Conservation (phyloP, 495 filamentous ascomycete genomes). For the Xylaria acuta region DNA sequence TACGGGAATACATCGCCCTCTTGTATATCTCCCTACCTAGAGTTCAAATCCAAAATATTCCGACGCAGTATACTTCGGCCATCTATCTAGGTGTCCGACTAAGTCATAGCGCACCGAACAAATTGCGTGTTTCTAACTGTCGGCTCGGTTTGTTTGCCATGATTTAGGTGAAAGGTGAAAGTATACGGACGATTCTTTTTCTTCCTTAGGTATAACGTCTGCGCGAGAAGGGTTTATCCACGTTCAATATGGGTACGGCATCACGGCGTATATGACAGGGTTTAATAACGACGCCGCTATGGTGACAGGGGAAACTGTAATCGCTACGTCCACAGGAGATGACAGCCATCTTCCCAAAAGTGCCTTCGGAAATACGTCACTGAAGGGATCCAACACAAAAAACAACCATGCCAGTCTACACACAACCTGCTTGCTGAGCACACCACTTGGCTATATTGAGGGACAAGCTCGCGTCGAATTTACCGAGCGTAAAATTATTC, state of each 20-base stretch:
- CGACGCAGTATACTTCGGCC: neutral
- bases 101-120: neutral
- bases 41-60: neutral
- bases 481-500: neutral
- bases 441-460: neutral
- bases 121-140: neutral
- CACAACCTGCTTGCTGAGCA: neutral
- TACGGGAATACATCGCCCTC: neutral
- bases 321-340: neutral
- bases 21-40: neutral
- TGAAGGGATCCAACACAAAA: neutral
- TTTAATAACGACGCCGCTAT: neutral
- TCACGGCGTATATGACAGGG: neutral
- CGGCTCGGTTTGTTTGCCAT: neutral
- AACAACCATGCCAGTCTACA: neutral
- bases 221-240: neutral
- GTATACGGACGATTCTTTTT: neutral
- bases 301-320: neutral
- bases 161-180: neutral
- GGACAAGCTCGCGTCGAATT: neutral
- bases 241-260: neutral
- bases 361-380: neutral
- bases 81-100: neutral
- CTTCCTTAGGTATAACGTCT: neutral
- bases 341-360: neutral